A percentile compares a stretch with the other conserved stretches of the same genome.
These are phyloP conservation scores for Linum lewisii DNA, from an alignment of 345 rosid genomes.

Conservation along the genomic window DNA sequence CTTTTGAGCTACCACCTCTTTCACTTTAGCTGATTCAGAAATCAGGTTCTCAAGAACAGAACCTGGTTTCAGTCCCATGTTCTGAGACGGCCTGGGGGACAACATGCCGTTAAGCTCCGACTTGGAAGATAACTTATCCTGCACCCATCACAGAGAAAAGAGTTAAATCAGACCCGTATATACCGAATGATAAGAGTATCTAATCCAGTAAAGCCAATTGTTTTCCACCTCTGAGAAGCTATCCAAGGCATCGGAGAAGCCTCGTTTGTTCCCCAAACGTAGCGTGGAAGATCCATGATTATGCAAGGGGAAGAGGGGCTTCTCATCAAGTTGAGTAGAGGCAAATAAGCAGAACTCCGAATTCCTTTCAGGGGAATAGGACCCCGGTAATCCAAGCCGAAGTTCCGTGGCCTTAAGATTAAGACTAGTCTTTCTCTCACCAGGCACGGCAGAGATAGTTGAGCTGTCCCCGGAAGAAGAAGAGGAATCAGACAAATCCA, in stretches of 20 bases:
- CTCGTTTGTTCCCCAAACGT: conserved; percentile 28
- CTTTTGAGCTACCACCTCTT: conserved; percentile 29
- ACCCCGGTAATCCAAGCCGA: conserved; percentile 28
- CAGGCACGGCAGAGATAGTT: neutral
- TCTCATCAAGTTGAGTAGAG: conserved; percentile 21
- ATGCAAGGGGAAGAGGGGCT: conserved; percentile 24
- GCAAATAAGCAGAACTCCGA: conserved; percentile 12
- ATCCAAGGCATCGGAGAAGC: conserved; percentile 48
- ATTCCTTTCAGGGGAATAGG: conserved; percentile 25
- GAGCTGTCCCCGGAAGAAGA: conserved; percentile 23
- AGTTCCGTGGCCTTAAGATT: conserved; percentile 25
- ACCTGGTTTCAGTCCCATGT: conserved; percentile 39
- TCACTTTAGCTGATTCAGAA: conserved; percentile 28
- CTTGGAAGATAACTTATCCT: conserved; percentile 38
- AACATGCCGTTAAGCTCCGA: conserved; percentile 17
- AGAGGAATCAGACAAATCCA: conserved; percentile 27
- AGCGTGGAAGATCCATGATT: conserved; percentile 14
- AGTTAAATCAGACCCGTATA: conserved; percentile 13
- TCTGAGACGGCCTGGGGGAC: conserved; percentile 26
- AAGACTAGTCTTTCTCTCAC: conserved; percentile 15
- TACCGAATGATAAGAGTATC: neutral
- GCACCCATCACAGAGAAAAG: conserved; percentile 20
- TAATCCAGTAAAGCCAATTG: neutral
- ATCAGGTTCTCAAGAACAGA: conserved; percentile 37
- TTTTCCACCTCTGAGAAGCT: conserved; percentile 40